These are phyloP conservation scores for Lecanosticta acicola DNA, from an alignment of 2,329 filamentous ascomycete species.

Conservation along the genomic window DNA sequence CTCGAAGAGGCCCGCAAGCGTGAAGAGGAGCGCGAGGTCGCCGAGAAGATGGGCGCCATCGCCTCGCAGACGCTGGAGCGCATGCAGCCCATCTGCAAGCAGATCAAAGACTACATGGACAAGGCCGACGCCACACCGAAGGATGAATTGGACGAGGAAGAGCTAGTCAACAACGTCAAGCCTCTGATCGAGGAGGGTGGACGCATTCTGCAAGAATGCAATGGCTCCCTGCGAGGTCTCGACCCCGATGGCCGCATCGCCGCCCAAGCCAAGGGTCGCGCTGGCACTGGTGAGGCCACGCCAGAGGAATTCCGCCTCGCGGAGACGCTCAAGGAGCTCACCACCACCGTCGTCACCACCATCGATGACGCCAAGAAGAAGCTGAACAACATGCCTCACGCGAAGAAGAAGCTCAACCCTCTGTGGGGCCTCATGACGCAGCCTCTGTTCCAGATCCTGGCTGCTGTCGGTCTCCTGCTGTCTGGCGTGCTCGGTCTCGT, in stretches of 20 bases:
- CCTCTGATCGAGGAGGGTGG: constrained; percentile 83
- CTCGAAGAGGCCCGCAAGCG: constrained; percentile 49
- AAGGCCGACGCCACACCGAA: constrained; percentile 72
- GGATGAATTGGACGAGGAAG: constrained; percentile 85
- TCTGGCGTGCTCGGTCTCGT: constrained; percentile 80
- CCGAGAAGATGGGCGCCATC: constrained; percentile 65
- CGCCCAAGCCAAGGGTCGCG: constrained; percentile 75
- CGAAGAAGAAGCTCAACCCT: constrained; percentile 90
- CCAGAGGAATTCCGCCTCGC: constrained; percentile 82
- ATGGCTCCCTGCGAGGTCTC: constrained; percentile 78
- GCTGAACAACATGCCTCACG: constrained; percentile 85
- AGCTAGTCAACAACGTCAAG: constrained; percentile 77
- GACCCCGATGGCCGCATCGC: constrained; percentile 85
- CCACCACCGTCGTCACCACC: constrained; percentile 70
- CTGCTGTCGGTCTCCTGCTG: constrained; percentile 77
- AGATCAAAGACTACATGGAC: constrained; percentile 81
- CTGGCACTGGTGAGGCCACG: constrained; percentile 66
- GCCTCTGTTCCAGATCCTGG: constrained; percentile 87
- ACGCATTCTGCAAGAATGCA: constrained; percentile 76
- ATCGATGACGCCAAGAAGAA: constrained; percentile 86
- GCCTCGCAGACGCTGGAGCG: constrained; percentile 76
- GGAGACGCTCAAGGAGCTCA: constrained; percentile 79
- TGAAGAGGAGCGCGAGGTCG: constrained; percentile 67
- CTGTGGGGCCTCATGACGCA: constrained; percentile 78
- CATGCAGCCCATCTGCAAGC: constrained; percentile 76